These are phyloP conservation scores for Euphrasia confusa DNA, from an alignment of 257 asterid genomes.

Conservation along the genomic window DNA sequence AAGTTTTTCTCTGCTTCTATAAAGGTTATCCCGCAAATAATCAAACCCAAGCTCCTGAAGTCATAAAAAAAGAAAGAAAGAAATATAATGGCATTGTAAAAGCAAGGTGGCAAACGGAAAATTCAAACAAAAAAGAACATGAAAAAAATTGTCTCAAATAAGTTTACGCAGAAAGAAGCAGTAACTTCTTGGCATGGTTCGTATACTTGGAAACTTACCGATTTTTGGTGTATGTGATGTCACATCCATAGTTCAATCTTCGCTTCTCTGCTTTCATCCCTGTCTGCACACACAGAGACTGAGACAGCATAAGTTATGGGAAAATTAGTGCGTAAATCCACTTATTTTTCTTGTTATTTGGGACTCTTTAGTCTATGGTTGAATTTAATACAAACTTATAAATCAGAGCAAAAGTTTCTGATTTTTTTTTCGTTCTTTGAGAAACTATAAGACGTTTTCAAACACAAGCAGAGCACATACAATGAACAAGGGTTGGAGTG, in stretches of 20 bases:
- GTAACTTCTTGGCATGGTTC: conserved; percentile 12
- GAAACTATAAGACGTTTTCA: background rate
- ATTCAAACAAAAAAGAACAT: conserved; percentile 2
- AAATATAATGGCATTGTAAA: conserved; percentile 15
- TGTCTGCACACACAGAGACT: conserved; percentile 49
- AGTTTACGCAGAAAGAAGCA: background rate
- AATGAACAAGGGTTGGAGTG: conserved; percentile 15
- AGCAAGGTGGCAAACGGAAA: conserved; percentile 17
- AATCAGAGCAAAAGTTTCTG: conserved; percentile 10
- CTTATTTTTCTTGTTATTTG: conserved; percentile 3
- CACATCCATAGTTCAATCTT: conserved; percentile 75
- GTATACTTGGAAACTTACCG: conserved; percentile 43
- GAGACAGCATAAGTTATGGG: conserved; percentile 17
- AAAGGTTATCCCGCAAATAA: conserved; percentile 88
- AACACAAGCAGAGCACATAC: conserved; percentile 6
- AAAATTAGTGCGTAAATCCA: background rate
- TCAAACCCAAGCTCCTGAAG: conserved; percentile 95
- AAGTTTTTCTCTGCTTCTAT: conserved; percentile 63
- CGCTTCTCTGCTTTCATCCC: conserved; percentile 69
- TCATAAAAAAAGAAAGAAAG: conserved; percentile 22
- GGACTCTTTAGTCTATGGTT: conserved; percentile 1
- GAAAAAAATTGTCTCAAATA: background rate
- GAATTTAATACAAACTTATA: conserved; percentile 3
- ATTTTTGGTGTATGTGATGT: conserved; percentile 93
- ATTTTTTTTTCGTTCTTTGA: too few relatives aligned